A percentile compares a stretch with the other conserved stretches of the same genome.
Evolutionary conservation across 495 filamentous ascomycete genomes (phyloP).

Genomic region (Zalerion maritima): DNA sequence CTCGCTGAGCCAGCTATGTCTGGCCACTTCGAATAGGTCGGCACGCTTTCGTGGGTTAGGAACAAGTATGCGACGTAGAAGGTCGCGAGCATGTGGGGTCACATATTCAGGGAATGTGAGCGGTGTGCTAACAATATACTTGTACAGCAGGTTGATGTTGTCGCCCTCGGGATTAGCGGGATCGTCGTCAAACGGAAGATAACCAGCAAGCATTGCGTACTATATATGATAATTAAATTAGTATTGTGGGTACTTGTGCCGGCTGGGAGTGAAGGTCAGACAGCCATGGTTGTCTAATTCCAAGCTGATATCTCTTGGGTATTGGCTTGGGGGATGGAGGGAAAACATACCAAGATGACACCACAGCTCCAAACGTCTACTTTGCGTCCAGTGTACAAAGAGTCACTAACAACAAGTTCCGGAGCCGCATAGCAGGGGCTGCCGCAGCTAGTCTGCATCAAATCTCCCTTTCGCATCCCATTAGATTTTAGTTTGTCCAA

Average conservation of each 20-base stretch:
- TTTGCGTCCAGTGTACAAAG: slow-evolving; percentile 90
- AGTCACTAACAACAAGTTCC: slow-evolving; percentile 94
- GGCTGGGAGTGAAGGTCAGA: slow-evolving; percentile 1
- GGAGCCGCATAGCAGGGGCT: slow-evolving; percentile 93
- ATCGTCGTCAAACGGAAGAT: slow-evolving; percentile 98
- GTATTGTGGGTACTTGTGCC: no score
- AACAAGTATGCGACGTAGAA: slow-evolving; percentile 87
- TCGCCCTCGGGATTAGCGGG: slow-evolving; percentile 97
- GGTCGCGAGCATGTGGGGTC: slow-evolving; percentile 87
- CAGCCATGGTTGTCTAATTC: neutral
- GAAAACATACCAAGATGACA: slow-evolving; percentile 68
- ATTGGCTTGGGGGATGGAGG: neutral
- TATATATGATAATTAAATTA: slow-evolving; percentile 26
- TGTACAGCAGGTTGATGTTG: slow-evolving; percentile 98
- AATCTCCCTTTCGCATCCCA: slow-evolving; percentile 51
- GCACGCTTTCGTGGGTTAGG: slow-evolving; percentile 89
- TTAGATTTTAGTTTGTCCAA: slow-evolving; percentile 48
- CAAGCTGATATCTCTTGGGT: no score
- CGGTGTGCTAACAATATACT: slow-evolving; percentile 96
- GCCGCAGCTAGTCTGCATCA: slow-evolving; percentile 72
- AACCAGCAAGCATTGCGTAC: slow-evolving; percentile 98
- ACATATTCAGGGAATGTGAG: slow-evolving; percentile 99
- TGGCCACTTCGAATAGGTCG: slow-evolving; percentile 92
- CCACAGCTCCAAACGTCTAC: slow-evolving; percentile 99
- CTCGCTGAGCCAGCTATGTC: slow-evolving; percentile 96